Base-by-base conservation (phyloP, 2,329 filamentous ascomycete genomes). In the Grosmannia serpens region DNA sequence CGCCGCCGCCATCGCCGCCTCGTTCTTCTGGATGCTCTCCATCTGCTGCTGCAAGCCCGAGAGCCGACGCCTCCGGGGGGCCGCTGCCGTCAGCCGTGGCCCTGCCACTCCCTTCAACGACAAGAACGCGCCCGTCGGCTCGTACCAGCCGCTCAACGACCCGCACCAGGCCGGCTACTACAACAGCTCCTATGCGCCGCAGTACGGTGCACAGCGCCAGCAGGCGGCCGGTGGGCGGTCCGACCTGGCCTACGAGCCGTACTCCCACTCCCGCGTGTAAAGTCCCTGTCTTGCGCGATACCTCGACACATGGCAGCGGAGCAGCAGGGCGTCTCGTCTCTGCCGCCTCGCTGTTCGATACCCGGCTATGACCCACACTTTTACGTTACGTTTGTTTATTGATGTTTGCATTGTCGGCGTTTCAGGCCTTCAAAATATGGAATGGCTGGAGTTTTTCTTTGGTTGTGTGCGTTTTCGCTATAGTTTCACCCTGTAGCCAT, bases 21-120 rank as follows among this genome's bases (percentile, higher is more conserved):
- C 82, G 63, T 74, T 96, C 69, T 96, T 97, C 86, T 97, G 94
- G 92, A 75, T 91, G 68, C 83, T 95, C 71, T 89, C 85, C 71
- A 82, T 88, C 67, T 97, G 92, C 86, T 97, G 91, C 83, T 96
- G 91, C 79, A 84, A 81, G 59, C 73, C 75, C 65, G 89, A 89
- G 64, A 71, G 69, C 65, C 58, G 59, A 24, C 70, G 70, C 62
- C 61, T 66, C 53, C 65, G 69, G 63, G 57, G 62, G 62, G 68
- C 63, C 49, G 61, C 64, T 58, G 59, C 63, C 51, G 62, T n/a
- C n/a, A n/a, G n/a, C n/a, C n/a, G 64, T 58, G 54, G 66, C 53
- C 62, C 65, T 57, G 65, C 64, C 58, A 22, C 27, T 13, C 57
- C n/a, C 46, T 74, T 78, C 60, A 69, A 67, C 69, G 80, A 83